Evolutionary conservation across 768 basidiomycete species (phyloP).

Genomic region (Dacryopinax spathularia): DNA sequence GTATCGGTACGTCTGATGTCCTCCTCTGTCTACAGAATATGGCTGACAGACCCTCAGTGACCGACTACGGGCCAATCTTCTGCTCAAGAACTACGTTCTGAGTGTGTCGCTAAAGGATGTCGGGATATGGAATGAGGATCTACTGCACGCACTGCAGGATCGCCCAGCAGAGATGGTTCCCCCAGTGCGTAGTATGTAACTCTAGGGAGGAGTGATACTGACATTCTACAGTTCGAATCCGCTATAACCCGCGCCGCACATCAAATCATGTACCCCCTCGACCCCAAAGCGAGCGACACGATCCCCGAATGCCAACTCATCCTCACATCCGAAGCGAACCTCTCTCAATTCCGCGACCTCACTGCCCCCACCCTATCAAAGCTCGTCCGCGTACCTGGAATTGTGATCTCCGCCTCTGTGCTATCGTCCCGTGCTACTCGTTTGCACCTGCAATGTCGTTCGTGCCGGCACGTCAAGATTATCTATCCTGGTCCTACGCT

Average conservation of each 20-base stretch:
- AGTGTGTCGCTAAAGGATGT: slow-evolving; percentile 73
- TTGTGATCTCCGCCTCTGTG: slow-evolving; percentile 92
- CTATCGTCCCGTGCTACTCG: slow-evolving; percentile 86
- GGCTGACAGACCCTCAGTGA: slow-evolving; percentile 37
- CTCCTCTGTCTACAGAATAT: slow-evolving; percentile 9
- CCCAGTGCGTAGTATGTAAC: slow-evolving; percentile 39
- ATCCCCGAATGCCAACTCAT: slow-evolving; percentile 75
- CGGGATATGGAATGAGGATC: slow-evolving; percentile 79
- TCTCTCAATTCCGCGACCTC: slow-evolving; percentile 86
- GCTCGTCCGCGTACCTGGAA: slow-evolving; percentile 91
- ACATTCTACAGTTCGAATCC: slow-evolving; percentile 60
- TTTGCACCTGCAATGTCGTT: slow-evolving; percentile 83
- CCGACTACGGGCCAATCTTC: slow-evolving; percentile 72
- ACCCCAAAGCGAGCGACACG: slow-evolving; percentile 20
- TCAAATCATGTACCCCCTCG: slow-evolving; percentile 66
- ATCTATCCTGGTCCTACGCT: slow-evolving; percentile 65
- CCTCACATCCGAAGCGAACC: slow-evolving; percentile 76
- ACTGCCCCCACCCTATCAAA: slow-evolving; percentile 80
- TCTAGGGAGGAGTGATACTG: no score
- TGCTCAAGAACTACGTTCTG: slow-evolving; percentile 75
- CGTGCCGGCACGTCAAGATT: slow-evolving; percentile 65
- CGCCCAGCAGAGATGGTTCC: slow-evolving; percentile 79
- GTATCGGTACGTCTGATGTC: slow-evolving; percentile 48
- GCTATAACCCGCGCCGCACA: slow-evolving; percentile 77
- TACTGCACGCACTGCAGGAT: slow-evolving; percentile 83